Base-by-base conservation (phyloP, 768 basidiomycete species). In the Podaxis sp. region DNA sequence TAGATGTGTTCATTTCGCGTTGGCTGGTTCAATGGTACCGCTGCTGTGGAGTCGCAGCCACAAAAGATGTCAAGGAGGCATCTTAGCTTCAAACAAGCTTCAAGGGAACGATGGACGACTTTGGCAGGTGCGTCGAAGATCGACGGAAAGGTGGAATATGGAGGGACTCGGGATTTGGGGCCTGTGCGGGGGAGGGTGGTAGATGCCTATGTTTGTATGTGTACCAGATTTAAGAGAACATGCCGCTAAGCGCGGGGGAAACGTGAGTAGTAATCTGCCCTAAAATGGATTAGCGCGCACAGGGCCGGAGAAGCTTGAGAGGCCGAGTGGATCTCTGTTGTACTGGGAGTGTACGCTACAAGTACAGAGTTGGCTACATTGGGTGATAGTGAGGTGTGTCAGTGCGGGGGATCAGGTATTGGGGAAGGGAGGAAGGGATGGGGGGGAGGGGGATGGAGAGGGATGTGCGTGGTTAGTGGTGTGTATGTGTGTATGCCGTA, bases 231-330 rank as follows among this genome's bases (percentile, higher is more conserved):
- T 13, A 20, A 17, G 12, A 33, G 52, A n/a, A 33, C 15, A 36
- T 22, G 49, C 61, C 61, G 61, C 55, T 60, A 59, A 66, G 62
- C 56, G 65, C 65, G 65, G 65, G 53, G 56, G 46, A 60, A 63
- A 37, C 41, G 61, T 58, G 65, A 53, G 59, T 65, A 50, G 22
- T 24, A 62, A 65, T 59, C 51, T 63, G 48, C n/a, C 65, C 62
- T 28, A 51, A 55, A 63, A 54, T 37, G 62, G 65, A 7, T 40
- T 56, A 56, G 60, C 54, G 55, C 37, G 17, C 26, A 33, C 54
- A 65, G 58, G 59, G 53, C 36, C 22, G 44, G 36, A 49, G 46
- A 50, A n/a, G 54, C 59, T 65, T 60, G 64, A 44, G 58, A 60
- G 53, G 54, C 56, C 62, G 56, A 38, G 46, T 37, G 36, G 36